A percentile compares a stretch with the other conserved stretches of the same genome.
phyloP scores from a whole-genome alignment of 495 filamentous ascomycete species.

The Paragyromitra xinjiangensis region DNA sequence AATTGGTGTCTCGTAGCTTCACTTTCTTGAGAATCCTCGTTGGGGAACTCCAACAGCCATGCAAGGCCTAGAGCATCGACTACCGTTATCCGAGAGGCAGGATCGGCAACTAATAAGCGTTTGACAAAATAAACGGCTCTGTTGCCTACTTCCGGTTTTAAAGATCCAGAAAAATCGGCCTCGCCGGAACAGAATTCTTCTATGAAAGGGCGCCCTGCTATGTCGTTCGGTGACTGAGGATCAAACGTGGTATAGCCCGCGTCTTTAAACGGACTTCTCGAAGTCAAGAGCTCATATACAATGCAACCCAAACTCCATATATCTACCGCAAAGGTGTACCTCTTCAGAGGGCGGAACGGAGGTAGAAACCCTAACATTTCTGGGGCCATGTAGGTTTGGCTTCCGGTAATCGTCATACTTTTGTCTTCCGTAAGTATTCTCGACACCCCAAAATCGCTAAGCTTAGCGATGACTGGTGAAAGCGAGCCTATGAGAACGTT shows the following conservation, averaged over 20 bases:
- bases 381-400: slow-evolving; percentile 14
- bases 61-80: not conserved
- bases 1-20: not conserved
- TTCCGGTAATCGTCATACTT: not conserved
- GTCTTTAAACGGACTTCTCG: not conserved
- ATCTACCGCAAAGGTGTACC: not conserved
- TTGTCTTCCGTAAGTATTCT: not conserved
- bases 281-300: not conserved
- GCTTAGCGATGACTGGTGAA: slow-evolving; percentile 16
- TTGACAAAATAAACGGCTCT: not conserved
- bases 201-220: not conserved
- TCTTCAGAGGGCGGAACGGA: not conserved
- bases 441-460: slow-evolving; percentile 33
- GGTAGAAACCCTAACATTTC: slow-evolving; percentile 12
- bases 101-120: not conserved
- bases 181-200: not conserved
- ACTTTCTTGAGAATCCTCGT: not conserved
- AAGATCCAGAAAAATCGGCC: not conserved
- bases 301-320: not conserved
- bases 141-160: not conserved
- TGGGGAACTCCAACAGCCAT: not conserved
- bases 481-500: slow-evolving; percentile 24
- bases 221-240: not conserved
- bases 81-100: not conserved
- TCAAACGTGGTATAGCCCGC: not conserved